phyloP scores from a whole-genome alignment of 2,329 filamentous ascomycete species.

The Colletotrichum euphorbiae region DNA sequence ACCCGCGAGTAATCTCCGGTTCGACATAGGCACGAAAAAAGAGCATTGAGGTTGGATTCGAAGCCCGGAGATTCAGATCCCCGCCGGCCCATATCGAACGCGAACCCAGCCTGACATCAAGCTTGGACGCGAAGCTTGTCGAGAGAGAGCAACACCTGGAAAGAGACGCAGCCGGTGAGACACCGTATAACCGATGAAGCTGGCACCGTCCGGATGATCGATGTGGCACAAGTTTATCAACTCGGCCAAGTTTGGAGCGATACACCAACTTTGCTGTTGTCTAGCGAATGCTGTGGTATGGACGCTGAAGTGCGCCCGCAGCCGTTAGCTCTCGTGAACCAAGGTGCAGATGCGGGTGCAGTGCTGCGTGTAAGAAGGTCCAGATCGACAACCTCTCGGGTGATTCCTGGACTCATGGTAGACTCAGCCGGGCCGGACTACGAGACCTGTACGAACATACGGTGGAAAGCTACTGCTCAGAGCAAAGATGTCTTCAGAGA shows the following conservation, averaged over 20 bases:
- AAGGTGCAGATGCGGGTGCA: no score
- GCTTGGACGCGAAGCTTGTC: constrained; percentile 4
- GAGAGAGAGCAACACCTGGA: no score
- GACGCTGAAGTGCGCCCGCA: no score
- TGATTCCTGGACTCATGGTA: neutral
- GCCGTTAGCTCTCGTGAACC: no score
- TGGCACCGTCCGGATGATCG: constrained; percentile 16
- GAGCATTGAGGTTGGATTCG: neutral
- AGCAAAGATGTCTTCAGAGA: neutral
- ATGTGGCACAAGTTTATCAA: constrained; percentile 8
- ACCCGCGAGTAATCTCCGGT: constrained; percentile 1
- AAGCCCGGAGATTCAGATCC: neutral
- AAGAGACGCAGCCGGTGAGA: neutral
- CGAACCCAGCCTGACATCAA: neutral
- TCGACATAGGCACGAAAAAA: neutral
- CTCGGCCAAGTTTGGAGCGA: neutral
- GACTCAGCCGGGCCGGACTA: neutral
- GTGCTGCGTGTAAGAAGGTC: neutral
- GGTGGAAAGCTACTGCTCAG: neutral
- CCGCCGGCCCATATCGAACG: neutral
- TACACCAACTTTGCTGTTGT: neutral
- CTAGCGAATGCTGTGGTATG: neutral
- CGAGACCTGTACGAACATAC: no score
- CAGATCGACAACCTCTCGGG: neutral
- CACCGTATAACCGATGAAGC: constrained; percentile 13